A percentile compares a stretch with the other conserved stretches of the same genome.
Evolutionary conservation across 2,329 filamentous ascomycete genomes (phyloP).

Genomic region (Ascochyta lentis): DNA sequence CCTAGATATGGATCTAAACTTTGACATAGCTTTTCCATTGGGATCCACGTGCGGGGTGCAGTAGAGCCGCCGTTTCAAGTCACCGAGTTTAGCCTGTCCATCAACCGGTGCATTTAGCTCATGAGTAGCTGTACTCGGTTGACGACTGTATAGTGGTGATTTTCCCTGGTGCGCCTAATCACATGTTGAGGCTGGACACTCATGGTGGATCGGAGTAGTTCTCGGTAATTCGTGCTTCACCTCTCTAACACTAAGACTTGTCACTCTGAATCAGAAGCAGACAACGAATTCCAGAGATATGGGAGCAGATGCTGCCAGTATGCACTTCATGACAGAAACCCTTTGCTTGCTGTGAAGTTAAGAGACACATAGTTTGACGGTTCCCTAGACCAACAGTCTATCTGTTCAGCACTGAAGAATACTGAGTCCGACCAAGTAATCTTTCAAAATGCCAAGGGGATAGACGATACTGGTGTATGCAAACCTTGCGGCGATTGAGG

Average conservation of each 20-base stretch:
- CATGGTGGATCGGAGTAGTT: too few relatives aligned
- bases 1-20: not conserved
- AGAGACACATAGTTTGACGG: too few relatives aligned
- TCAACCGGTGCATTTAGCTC: conserved; percentile 27
- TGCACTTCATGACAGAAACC: too few relatives aligned
- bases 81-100: conserved; percentile 43
- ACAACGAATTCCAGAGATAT: too few relatives aligned
- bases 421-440: too few relatives aligned
- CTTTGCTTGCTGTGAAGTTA: too few relatives aligned
- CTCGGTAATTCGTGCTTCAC: too few relatives aligned
- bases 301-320: too few relatives aligned
- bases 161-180: not conserved
- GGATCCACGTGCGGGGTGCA: conserved; percentile 35
- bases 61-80: conserved; percentile 25
- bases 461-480: not conserved
- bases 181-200: not conserved
- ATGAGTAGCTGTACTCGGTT: not conserved
- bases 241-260: too few relatives aligned
- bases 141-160: not conserved
- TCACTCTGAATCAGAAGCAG: too few relatives aligned
- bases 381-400: too few relatives aligned
- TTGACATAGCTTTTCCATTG: not conserved
- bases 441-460: not conserved
- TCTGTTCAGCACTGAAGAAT: too few relatives aligned
- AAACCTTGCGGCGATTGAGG: not conserved